Evolutionary conservation across 768 basidiomycete species (phyloP), one percentile per base, ranked within the genome.

Genomic region (Pisolithus tinctorius): DNA sequence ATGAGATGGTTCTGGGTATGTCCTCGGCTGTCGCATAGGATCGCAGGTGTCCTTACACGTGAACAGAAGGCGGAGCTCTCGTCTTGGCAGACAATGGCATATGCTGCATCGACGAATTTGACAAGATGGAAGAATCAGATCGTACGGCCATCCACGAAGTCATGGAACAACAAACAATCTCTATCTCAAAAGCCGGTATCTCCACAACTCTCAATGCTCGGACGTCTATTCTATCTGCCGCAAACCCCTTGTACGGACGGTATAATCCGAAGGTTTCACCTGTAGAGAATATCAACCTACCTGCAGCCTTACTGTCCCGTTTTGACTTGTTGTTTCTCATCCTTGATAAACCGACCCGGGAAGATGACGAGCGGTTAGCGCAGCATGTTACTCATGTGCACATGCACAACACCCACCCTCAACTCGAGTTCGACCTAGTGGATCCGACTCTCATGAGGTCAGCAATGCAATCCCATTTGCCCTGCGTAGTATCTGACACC

Each of bases 151-250:
- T 99, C 55, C 96, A 99, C 72, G 96, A 99, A 78, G 96, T 99
- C 54, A 99, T 99, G 96, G 95, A 98, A 71, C 96, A 98, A 68
- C 96, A 99, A 71, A 99, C 96, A 0, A 97, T 99, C 51, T 98
- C 95, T 3, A 99, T 99, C 56, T 96, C 96, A 40, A 99, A 98
- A 70, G 96, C 96, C 4, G 96, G 96, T 23, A 99, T 99, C 64
- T 94, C 95, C 8, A 99, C 96, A 7, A 98, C 96, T 1, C 77
- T 99, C 44, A 98, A 98, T 62, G 96, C 96, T 25, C 85, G 96
- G 47, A 95, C 95, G 2, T 98, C 96, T 7, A 91, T 99, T 63
- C 82, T 99, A 13, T 96, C 96, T 3, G 96, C 96, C 10, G 96
- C 96, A 51, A 99, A 99, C 69, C 96, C 96, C 34, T 74, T 98